These are phyloP conservation scores for Lycium barbarum DNA, from an alignment of 257 asterid genomes.

Conservation along the genomic window DNA sequence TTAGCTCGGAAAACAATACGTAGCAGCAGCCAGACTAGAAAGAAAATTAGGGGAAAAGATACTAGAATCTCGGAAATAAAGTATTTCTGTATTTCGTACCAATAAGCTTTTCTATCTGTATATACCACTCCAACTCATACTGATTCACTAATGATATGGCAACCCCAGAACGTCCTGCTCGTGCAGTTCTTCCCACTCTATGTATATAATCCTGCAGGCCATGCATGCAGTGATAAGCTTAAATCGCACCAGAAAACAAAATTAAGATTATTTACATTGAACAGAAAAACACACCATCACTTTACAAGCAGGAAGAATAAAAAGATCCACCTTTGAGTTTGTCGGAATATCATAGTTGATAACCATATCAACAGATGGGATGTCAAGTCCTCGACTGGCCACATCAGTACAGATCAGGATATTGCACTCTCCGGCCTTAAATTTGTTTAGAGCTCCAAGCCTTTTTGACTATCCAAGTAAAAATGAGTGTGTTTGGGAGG, in stretches of 20 bases:
- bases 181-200: slow-evolving; percentile 98
- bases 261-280: not conserved
- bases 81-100: slow-evolving; percentile 47
- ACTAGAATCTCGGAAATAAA: not conserved
- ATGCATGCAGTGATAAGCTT: slow-evolving; percentile 24
- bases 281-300: not conserved
- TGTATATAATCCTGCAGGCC: slow-evolving; percentile 85
- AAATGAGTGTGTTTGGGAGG: not conserved
- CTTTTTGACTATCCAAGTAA: slow-evolving; percentile 64
- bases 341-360: slow-evolving; percentile 90
- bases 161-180: slow-evolving; percentile 95
- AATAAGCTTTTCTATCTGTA: slow-evolving; percentile 82
- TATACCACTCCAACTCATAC: slow-evolving; percentile 88
- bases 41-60: not conserved
- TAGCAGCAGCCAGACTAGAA: not conserved
- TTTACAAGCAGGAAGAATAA: slow-evolving; percentile 5
- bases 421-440: slow-evolving; percentile 89
- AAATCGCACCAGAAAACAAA: not conserved
- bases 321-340: slow-evolving; percentile 73
- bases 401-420: slow-evolving; percentile 90
- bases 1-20: not conserved
- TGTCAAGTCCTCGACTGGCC: slow-evolving; percentile 96
- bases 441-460: slow-evolving; percentile 84
- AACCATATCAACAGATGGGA: slow-evolving; percentile 90
- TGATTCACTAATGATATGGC: slow-evolving; percentile 85